Evolutionary conservation across 106 monocot species (phyloP).

Genomic region (Agapanthus africanus): DNA sequence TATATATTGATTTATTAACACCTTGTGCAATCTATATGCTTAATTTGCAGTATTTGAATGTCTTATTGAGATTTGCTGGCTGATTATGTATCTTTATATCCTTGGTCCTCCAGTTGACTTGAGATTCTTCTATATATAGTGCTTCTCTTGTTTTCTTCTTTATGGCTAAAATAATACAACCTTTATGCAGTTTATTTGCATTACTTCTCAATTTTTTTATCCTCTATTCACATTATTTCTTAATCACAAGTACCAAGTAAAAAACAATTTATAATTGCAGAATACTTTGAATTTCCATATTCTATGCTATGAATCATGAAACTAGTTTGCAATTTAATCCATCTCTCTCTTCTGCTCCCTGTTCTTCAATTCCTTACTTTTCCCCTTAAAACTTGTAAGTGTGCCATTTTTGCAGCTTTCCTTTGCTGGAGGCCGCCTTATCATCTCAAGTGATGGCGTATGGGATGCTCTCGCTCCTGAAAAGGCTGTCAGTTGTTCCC

Average conservation of each 20-base stretch:
- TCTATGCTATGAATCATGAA: background rate
- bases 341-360: too few species aligned
- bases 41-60: too few species aligned
- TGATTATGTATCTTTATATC: too few species aligned
- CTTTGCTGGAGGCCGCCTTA: conserved; percentile 66
- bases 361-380: too few species aligned
- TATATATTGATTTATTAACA: too few species aligned
- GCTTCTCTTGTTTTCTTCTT: background rate
- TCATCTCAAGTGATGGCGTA: conserved; percentile 90
- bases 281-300: background rate
- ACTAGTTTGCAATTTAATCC: too few species aligned
- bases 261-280: background rate
- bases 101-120: too few species aligned
- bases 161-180: background rate
- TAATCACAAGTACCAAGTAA: background rate
- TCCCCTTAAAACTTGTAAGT: too few species aligned
- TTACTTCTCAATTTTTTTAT: background rate
- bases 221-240: background rate
- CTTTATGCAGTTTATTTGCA: too few species aligned
- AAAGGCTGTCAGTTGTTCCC: conserved; percentile 48
- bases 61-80: too few species aligned
- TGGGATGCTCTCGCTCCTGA: conserved; percentile 81
- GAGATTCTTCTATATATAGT: background rate
- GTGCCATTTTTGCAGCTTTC: conserved; percentile 75
- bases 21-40: too few species aligned